Percentiles rank a stretch among this genome's conserved stretches.
phyloP scores from a whole-genome alignment of 2,329 filamentous ascomycete species.

The Colletotrichum neosansevieriae region DNA sequence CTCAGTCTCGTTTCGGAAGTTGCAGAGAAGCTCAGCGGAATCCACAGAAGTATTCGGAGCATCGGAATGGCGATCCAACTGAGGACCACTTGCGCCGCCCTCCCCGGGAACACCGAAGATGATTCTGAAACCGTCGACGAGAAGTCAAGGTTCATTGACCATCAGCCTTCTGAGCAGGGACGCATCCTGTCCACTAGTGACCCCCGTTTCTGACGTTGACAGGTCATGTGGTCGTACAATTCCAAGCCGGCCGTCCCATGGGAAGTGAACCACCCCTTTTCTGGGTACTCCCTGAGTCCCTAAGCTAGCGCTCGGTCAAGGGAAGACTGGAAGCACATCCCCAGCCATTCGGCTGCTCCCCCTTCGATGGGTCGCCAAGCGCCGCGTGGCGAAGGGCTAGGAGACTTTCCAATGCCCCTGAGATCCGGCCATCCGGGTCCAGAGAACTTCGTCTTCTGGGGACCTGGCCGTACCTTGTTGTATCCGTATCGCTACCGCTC shows the following conservation, averaged over 20 bases:
- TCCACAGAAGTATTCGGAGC: constrained; percentile 40
- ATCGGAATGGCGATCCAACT: constrained; percentile 18
- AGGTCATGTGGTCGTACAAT: constrained; percentile 39
- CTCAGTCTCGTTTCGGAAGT: constrained; percentile 37
- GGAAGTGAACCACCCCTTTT: constrained; percentile 38
- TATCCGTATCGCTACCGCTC: constrained; percentile 36
- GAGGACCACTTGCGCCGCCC: constrained; percentile 19
- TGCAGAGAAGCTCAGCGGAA: constrained; percentile 37
- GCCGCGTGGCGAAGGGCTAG: constrained; percentile 39
- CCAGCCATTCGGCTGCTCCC: constrained; percentile 42
- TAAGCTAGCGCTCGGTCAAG: constrained; percentile 31
- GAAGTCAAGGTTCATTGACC: constrained; percentile 36
- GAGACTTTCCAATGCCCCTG: constrained; percentile 39
- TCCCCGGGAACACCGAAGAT: constrained; percentile 40
- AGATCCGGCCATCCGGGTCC: constrained; percentile 41
- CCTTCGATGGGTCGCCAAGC: constrained; percentile 40
- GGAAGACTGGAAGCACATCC: constrained; percentile 30
- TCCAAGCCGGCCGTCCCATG: constrained; percentile 39
- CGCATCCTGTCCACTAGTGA: constrained; percentile 29
- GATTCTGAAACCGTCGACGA: constrained; percentile 40
- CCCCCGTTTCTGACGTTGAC: constrained; percentile 40
- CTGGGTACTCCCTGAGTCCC: constrained; percentile 27
- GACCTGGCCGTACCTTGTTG: constrained; percentile 19
- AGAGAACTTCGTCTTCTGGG: constrained; percentile 27
- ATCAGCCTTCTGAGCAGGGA: constrained; percentile 37